Evolutionary conservation across 1,284 basidiomycete genomes (phyloP), one percentile per base, ranked within the genome.

Genomic region (Malassezia vespertilionis): DNA sequence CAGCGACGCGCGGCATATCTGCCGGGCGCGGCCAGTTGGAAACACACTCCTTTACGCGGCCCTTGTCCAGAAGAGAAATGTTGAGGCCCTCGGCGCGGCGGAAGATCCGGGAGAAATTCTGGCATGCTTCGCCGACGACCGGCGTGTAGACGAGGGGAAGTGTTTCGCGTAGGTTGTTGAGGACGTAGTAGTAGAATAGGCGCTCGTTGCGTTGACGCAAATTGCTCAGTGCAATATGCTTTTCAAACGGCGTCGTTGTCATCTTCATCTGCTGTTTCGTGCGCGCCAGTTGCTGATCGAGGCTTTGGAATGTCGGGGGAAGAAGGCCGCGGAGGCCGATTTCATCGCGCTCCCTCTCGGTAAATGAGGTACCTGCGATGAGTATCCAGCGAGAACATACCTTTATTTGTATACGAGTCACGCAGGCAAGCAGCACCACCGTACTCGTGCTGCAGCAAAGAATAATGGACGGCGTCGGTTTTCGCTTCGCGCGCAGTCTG

Each of bases 61-160:
- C 86, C 72, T 84, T 86, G 75, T 95, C 86, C 33, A 66, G 57
- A 27, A 67, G 44, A 22, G 61, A 57, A 43, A 69, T 57, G 3
- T 63, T 64, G 2, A 69, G 61, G 26, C 66, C 75, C 69, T 89
- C 86, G 0, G 86, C 82, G 32, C 80, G 78, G 51, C 83, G 76
- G 72, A 82, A 90, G 61, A 83, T 87, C 56, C 82, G 79, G 5
- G 59, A 60, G 41, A 66, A 60, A 43, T 86, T 82, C 57, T 86
- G 73, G 72, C 86, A 91, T 1, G 86, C 87, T 64, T 89, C 85
- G 32, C 89, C 90, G 34, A 95, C 87, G 32, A 80, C 82, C 0
- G 89, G 89, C 0, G 90, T 93, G 73, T 93, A 93, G 54, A 55
- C 90, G 75, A 33, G 87, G 82, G 18, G 85, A 15, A 60, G 44